Conservation (phyloP, 2,329 filamentous ascomycete species). For the Reticulascus tulasneorum region DNA sequence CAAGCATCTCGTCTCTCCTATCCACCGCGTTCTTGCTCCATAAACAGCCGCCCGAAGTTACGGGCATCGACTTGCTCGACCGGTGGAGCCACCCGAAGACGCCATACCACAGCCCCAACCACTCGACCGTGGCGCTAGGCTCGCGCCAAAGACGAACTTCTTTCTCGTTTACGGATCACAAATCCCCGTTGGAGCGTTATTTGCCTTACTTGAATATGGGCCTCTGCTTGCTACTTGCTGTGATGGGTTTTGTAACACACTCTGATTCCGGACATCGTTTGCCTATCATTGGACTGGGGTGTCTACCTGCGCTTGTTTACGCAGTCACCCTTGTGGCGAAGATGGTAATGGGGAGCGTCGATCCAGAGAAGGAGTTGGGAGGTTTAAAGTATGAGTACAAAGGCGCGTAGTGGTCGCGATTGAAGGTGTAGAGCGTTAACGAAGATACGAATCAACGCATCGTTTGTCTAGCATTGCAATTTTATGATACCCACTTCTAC, state of each 20-base stretch:
- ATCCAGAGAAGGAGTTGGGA: conserved; percentile 62
- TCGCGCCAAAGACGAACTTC: conserved; percentile 14
- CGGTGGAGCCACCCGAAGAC: conserved; percentile 27
- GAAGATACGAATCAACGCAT: too few species aligned
- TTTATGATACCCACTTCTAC: too few species aligned
- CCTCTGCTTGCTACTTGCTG: conserved; percentile 48
- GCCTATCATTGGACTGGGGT: conserved; percentile 41
- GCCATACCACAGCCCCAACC: conserved; percentile 12
- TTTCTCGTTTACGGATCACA: conserved; percentile 15
- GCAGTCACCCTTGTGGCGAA: conserved; percentile 58
- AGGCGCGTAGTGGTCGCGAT: conserved; percentile 62
- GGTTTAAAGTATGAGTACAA: conserved; percentile 63
- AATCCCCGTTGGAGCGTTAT: conserved; percentile 50
- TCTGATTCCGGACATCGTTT: conserved; percentile 23
- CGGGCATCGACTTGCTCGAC: conserved; percentile 50
- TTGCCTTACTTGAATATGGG: conserved; percentile 58
- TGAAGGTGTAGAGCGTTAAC: too few species aligned
- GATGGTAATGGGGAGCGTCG: conserved; percentile 62
- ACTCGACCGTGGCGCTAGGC: conserved; percentile 4
- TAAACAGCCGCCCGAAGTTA: conserved; percentile 48
- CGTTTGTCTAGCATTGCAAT: too few species aligned
- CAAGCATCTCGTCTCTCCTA: conserved; percentile 49
- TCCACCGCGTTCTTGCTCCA: conserved; percentile 60
- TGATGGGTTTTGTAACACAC: conserved; percentile 37
- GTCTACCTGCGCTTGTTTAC: conserved; percentile 56